Evolutionary conservation across 2,329 filamentous ascomycete species (phyloP), one percentile per base, ranked within the genome.

Genomic region (Penicillium sp.): DNA sequence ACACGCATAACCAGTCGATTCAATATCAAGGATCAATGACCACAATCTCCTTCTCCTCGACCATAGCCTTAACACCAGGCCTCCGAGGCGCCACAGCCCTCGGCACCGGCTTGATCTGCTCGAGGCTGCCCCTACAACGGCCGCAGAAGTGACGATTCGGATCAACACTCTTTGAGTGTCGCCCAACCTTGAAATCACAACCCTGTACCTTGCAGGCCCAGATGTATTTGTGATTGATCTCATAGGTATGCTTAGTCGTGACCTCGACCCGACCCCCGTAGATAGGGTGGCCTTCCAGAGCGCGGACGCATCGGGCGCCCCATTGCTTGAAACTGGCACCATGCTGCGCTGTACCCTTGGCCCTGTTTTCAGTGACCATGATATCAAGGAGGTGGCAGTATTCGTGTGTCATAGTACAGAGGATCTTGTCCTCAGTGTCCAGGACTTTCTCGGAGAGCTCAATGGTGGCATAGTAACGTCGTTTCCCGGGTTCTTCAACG

Each of bases 331-430:
- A 97, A 65, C 90, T 88, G 13, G 83, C 81, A 22, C 92, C 92
- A 70, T 97, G 92, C 0, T 92, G 90, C 4, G 45, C 38, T 9
- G 45, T 40, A 8, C 52, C 52, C n/a, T 55, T 55, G 22, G 34
- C 42, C n/a, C 34, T 20, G 59, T 89, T 87, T 54, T 85, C 86
- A 47, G 82, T 87, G 60, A 97, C 79, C 85, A 97, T 95, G 73
- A 93, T 97, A 66, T 92, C 96, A 42, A 90, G 88, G 1, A 97
- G 78, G 69, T 99, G 94, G 72, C 94, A 97, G 77, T 94, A 97
- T 67, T 99, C 94, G 72, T 99, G 94, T 0, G 93, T 91, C n/a
- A 97, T 77, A 0, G 94, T 92, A 72, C 97, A 97, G 61, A 94
- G 81, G 1, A 97, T 82, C 3, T 90, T 85, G 56, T 88, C 75